Conservation (phyloP, 1,284 basidiomycete genomes). For the Chondrostereum purpureum region DNA sequence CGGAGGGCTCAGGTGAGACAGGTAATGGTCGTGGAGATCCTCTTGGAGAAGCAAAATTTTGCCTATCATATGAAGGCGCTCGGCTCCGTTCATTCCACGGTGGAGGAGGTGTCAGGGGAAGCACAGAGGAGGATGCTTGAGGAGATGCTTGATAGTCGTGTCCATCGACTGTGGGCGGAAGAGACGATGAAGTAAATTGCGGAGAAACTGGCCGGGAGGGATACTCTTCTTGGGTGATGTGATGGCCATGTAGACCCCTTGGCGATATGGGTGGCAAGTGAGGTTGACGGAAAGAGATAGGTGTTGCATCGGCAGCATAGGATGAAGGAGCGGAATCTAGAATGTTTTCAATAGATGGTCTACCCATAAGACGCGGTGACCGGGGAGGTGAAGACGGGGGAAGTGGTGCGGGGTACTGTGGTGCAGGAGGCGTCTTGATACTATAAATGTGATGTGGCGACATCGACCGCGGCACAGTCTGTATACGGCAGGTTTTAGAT, state of each 20-base stretch:
- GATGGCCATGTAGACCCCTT: no score
- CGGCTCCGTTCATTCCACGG: background rate
- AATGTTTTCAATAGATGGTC: conserved; percentile 11
- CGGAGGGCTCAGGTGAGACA: background rate
- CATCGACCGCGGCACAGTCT: background rate
- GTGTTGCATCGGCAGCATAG: background rate
- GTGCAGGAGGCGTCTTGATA: conserved; percentile 20
- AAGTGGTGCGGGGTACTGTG: conserved; percentile 21
- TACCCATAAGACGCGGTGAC: conserved; percentile 9
- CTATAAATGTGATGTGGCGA: conserved; percentile 9
- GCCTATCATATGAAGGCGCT: background rate
- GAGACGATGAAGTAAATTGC: background rate
- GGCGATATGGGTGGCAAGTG: background rate
- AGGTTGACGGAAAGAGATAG: background rate
- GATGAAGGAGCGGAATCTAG: conserved; percentile 3
- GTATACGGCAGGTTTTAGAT: no score
- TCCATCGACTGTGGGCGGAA: background rate
- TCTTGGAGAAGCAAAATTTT: no score
- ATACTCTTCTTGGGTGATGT: no score
- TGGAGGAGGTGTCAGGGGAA: background rate
- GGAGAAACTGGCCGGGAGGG: background rate
- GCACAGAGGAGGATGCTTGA: background rate
- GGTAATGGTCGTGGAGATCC: background rate
- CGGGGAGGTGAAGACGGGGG: conserved; percentile 17
- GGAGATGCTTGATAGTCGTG: background rate